Conservation (phyloP, 768 basidiomycete species). For the Dacryopinax primogenitus region DNA sequence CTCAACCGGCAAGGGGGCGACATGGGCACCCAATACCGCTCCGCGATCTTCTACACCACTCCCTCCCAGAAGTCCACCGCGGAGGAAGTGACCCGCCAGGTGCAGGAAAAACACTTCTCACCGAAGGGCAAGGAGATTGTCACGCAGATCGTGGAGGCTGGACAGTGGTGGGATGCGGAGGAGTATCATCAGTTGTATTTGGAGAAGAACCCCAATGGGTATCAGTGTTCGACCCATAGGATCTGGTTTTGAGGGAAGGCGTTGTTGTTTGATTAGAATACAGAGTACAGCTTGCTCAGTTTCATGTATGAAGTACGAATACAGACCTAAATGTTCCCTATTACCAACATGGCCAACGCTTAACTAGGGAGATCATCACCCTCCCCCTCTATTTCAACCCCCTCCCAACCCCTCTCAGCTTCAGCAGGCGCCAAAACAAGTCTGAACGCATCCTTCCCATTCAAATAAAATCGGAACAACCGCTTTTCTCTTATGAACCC, state of each 20-base stretch:
- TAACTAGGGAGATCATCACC: too few relatives aligned
- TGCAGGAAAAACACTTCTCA: slow-evolving; percentile 72
- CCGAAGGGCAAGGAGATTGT: slow-evolving; percentile 60
- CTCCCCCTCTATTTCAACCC: neutral
- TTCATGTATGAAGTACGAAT: neutral
- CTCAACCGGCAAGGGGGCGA: slow-evolving; percentile 67
- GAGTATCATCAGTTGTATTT: slow-evolving; percentile 37
- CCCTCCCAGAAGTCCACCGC: slow-evolving; percentile 63
- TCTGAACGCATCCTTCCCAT: slow-evolving; percentile 90
- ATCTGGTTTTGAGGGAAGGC: neutral
- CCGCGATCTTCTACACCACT: slow-evolving; percentile 72
- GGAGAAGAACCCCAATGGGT: slow-evolving; percentile 74
- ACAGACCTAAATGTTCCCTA: neutral
- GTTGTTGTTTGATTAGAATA: neutral
- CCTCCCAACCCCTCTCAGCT: neutral
- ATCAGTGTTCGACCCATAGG: slow-evolving; percentile 81
- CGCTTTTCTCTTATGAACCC: slow-evolving; percentile 96
- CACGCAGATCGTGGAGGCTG: slow-evolving; percentile 58
- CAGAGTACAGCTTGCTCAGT: neutral
- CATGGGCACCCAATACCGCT: slow-evolving; percentile 77
- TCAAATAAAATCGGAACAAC: slow-evolving; percentile 88
- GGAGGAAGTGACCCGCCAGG: slow-evolving; percentile 61
- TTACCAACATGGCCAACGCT: too few relatives aligned
- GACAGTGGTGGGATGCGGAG: slow-evolving; percentile 53
- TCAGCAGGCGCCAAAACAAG: slow-evolving; percentile 42